Percentiles rank a stretch among this genome's conserved stretches.
These are phyloP conservation scores for Ceratobasidium sp. DNA, from an alignment of 1,284 basidiomycete species.

Conservation along the genomic window DNA sequence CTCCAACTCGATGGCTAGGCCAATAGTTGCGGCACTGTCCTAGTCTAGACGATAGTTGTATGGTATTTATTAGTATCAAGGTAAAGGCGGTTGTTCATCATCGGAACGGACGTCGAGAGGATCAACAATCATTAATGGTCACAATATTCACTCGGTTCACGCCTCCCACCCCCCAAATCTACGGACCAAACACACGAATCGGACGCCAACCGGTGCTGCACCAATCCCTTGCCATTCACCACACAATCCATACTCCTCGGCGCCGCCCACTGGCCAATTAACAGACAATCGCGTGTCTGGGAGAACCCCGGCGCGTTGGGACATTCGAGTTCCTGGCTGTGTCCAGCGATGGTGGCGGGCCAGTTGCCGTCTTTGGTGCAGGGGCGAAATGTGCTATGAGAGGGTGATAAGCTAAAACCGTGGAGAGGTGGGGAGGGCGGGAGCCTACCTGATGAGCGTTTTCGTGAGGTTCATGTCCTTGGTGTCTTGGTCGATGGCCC, in stretches of 20 bases:
- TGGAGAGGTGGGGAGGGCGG: background rate
- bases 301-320: background rate
- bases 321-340: conserved; percentile 11
- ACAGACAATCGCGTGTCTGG: background rate
- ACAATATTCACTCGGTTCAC: no score
- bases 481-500: conserved; percentile 16
- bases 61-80: no score
- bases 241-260: background rate
- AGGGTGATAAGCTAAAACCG: background rate
- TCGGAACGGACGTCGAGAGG: no score
- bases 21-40: no score
- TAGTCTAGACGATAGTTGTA: no score
- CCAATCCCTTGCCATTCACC: background rate
- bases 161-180: no score
- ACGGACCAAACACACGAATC: no score
- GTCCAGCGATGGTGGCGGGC: conserved; percentile 4
- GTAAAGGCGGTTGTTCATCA: no score
- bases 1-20: no score
- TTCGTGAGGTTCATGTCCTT: conserved; percentile 7
- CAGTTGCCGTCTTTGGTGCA: conserved; percentile 24
- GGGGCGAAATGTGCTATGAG: background rate
- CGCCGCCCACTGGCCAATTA: background rate
- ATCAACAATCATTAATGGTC: no score
- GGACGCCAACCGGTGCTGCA: no score
- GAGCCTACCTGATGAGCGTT: background rate